phyloP scores from a whole-genome alignment of 2,329 filamentous ascomycete genomes.

The Penicillium sp. region DNA sequence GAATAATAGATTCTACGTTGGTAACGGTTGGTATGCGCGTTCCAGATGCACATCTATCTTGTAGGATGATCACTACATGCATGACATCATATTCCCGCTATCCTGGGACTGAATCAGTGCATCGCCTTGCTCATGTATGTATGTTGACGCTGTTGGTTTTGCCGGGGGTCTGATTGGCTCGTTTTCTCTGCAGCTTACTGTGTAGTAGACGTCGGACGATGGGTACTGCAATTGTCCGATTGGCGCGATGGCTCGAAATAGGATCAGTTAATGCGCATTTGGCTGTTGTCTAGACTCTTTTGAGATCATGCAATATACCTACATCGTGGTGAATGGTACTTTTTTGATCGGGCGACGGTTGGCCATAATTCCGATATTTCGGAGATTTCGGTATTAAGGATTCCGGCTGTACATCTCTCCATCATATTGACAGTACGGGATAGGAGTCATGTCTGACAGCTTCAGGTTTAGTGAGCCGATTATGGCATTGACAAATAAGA shows the following conservation, averaged over 20 bases:
- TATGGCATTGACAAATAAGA: neutral
- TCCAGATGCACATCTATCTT: neutral
- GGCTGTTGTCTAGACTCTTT: neutral
- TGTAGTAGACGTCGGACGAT: too few species aligned
- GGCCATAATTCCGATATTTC: neutral
- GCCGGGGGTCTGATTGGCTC: slow-evolving; percentile 1
- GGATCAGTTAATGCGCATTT: neutral
- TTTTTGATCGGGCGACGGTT: neutral
- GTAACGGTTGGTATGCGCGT: too few species aligned
- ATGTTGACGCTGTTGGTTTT: slow-evolving; percentile 19
- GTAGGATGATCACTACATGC: neutral
- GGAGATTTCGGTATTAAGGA: neutral
- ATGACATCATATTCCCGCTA: slow-evolving; percentile 13
- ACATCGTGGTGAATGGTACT: neutral
- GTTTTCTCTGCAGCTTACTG: neutral
- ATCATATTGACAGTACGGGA: too few species aligned
- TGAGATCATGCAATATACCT: neutral
- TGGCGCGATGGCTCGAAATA: neutral
- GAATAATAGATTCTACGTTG: neutral
- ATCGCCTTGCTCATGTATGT: slow-evolving; percentile 1
- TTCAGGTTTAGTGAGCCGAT: neutral
- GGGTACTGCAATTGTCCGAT: neutral
- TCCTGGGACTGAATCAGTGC: neutral
- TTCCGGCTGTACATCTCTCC: too few species aligned
- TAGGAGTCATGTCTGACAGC: neutral